phyloP scores from a whole-genome alignment of 345 rosid species.

The Triadica sebifera region DNA sequence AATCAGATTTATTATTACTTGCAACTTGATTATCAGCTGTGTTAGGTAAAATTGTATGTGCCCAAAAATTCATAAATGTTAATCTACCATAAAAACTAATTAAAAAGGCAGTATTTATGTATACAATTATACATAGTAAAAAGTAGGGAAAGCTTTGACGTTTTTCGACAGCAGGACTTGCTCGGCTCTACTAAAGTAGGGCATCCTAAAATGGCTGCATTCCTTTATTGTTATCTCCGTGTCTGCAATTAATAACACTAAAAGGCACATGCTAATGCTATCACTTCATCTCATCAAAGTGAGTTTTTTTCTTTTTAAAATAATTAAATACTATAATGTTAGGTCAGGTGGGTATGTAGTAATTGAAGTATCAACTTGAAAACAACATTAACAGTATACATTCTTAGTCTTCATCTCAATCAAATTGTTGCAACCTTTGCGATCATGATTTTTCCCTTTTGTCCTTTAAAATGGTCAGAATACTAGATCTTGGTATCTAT shows the following conservation, averaged over 20 bases:
- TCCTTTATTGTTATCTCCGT: conserved; percentile 38
- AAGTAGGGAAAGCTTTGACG: conserved; percentile 29
- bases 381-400: neutral
- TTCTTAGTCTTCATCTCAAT: neutral
- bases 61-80: no score
- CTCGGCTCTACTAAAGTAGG: conserved; percentile 32
- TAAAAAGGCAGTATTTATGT: no score
- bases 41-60: no score
- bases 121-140: no score
- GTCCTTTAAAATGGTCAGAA: neutral
- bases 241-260: conserved; percentile 26
- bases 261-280: conserved; percentile 17
- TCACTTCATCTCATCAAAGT: conserved; percentile 17
- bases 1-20: no score
- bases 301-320: no score
- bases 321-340: neutral
- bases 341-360: neutral
- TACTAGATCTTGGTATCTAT: neutral
- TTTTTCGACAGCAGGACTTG: conserved; percentile 35
- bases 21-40: no score
- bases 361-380: neutral
- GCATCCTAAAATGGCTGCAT: conserved; percentile 39
- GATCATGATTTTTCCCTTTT: neutral
- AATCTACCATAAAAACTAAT: no score
- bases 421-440: neutral